Base-by-base conservation (phyloP, 1,284 basidiomycete genomes). In the Thecaphora frezii region DNA sequence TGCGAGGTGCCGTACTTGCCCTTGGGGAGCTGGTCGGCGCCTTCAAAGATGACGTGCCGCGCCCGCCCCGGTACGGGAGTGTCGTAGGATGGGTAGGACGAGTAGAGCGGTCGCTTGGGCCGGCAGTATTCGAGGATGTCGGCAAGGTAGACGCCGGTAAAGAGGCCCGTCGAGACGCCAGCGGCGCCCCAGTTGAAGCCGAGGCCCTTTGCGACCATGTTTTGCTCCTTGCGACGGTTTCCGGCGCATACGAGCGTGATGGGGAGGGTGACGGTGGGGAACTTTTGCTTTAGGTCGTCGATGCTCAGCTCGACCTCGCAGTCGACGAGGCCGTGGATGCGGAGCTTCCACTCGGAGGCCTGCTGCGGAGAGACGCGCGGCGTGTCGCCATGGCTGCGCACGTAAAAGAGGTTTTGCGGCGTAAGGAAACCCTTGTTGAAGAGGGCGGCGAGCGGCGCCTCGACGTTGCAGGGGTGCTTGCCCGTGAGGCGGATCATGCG, bases 231-330 rank as follows among this genome's bases (percentile, higher is more conserved):
- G 13, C 87, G 81, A 3, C 87, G 79, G 75, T 88, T 88, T 1
- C 87, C 87, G 1, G 87, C 87, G 59, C 87, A 88, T 1, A 86
- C 85, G 18, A 88, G 73, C 0, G 87, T 88, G 38, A 88, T 82
- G 3, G 87, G 87, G 2, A 87, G 62, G 0, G 86, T 88, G 7
- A 87, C 83, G 1, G 84, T 80, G 7, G 81, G 76, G 62, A 87
- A 87, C 26, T 71, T 79, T 16, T 73, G 73, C 50, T 81, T 81
- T 19, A 87, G 80, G 16, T 75, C 73, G 25, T 72, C 51, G 48
- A 74, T 72, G 53, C 61, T 66, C 50, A 75, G 61, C n/a, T 58
- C 52, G 24, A 72, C 36, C 44, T 69, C 60, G 22, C 40, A 36
- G 12, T 66, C 42, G 1, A 72, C 79, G 19, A 60, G 73, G 45